A percentile compares a stretch with the other conserved stretches of the same genome.
Conservation (phyloP, 768 basidiomycete genomes). For the Austroboletus eburneus region DNA sequence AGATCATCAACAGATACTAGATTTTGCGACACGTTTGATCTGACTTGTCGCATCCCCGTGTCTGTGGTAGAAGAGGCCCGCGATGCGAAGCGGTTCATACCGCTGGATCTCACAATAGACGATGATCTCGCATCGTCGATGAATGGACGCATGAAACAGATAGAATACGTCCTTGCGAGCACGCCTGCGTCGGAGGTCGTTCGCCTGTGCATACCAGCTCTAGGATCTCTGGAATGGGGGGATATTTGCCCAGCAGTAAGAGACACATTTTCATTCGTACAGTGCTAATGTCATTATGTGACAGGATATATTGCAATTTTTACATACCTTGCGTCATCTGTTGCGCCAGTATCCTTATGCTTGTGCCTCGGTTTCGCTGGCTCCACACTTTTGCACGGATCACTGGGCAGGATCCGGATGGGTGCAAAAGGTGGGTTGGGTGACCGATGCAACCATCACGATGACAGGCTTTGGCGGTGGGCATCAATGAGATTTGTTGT, state of each 20-base stretch:
- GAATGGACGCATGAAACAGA: slow-evolving; percentile 25
- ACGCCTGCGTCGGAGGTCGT: slow-evolving; percentile 36
- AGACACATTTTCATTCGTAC: not conserved
- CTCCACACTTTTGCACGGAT: slow-evolving; percentile 58
- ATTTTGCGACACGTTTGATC: slow-evolving; percentile 72
- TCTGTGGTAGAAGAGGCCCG: slow-evolving; percentile 44
- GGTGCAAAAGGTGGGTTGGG: slow-evolving; percentile 76
- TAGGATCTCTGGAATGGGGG: slow-evolving; percentile 71
- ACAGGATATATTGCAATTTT: slow-evolving; percentile 68
- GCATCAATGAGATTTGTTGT: slow-evolving; percentile 19
- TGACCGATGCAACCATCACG: slow-evolving; percentile 70
- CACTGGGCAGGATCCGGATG: slow-evolving; percentile 63
- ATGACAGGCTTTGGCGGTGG: slow-evolving; percentile 77
- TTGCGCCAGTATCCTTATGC: slow-evolving; percentile 54
- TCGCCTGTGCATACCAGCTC: slow-evolving; percentile 57
- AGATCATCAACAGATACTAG: slow-evolving; percentile 54
- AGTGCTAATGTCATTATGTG: slow-evolving; percentile 3
- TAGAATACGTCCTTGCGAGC: slow-evolving; percentile 27
- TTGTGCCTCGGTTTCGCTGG: slow-evolving; percentile 66
- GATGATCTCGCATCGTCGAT: slow-evolving; percentile 17
- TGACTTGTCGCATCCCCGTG: slow-evolving; percentile 58
- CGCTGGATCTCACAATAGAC: slow-evolving; percentile 19
- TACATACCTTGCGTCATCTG: slow-evolving; percentile 60
- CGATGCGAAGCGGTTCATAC: slow-evolving; percentile 35
- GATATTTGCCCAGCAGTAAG: slow-evolving; percentile 54